Percentiles rank a stretch among this genome's conserved stretches.
Evolutionary conservation across 345 rosid species (phyloP).

Genomic region (Abelmoschus esculentus): DNA sequence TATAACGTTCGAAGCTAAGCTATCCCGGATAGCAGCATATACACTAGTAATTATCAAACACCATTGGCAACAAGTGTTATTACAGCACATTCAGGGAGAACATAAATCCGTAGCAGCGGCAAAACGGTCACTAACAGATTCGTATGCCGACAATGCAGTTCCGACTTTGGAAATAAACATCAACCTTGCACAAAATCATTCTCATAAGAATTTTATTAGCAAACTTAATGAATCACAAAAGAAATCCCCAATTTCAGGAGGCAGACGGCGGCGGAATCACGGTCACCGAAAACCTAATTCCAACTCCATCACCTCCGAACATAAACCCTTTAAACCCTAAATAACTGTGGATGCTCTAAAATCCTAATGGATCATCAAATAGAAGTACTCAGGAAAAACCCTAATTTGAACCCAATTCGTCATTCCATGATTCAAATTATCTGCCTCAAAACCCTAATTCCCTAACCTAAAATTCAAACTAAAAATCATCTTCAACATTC

Average conservation of each 20-base stretch:
- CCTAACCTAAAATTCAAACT: slow-evolving; percentile 28
- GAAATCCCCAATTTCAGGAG: slow-evolving; percentile 8
- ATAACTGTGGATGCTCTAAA: slow-evolving; percentile 19
- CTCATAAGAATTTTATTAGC: background rate
- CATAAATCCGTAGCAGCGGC: background rate
- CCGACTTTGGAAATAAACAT: background rate
- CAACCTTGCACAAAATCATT: background rate
- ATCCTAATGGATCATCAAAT: slow-evolving; percentile 29
- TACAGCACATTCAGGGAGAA: background rate
- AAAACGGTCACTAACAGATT: too few species aligned
- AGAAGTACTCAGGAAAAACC: slow-evolving; percentile 17
- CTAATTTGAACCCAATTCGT: slow-evolving; percentile 22
- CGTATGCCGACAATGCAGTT: background rate
- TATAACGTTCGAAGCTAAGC: background rate
- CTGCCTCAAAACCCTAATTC: slow-evolving; percentile 22
- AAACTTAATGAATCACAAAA: too few species aligned
- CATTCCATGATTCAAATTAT: slow-evolving; percentile 9
- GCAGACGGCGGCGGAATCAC: background rate
- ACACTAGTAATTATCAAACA: background rate
- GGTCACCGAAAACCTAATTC: background rate
- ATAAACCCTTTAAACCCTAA: slow-evolving; percentile 14
- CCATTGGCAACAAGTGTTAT: background rate
- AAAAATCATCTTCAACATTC: slow-evolving; percentile 33
- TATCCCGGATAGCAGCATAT: background rate
- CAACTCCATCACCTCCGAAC: background rate